These are phyloP conservation scores for Zymoseptoria passerinii DNA, from an alignment of 2,329 filamentous ascomycete species.

Conservation along the genomic window DNA sequence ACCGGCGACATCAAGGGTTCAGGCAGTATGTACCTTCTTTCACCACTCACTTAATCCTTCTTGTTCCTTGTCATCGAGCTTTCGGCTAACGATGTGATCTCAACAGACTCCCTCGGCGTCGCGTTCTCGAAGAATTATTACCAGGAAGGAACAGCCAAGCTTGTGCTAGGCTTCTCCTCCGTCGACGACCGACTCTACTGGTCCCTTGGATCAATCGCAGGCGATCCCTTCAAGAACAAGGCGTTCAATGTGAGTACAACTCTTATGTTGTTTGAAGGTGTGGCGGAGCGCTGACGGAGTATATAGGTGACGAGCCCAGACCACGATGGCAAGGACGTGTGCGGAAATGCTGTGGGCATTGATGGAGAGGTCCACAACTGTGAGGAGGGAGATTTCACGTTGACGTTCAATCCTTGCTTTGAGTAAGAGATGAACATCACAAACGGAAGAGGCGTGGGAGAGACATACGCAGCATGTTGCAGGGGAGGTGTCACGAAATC, in stretches of 20 bases:
- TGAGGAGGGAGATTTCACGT: conserved; percentile 1
- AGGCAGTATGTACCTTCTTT: conserved; percentile 15
- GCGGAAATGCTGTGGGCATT: neutral
- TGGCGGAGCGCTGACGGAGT: neutral
- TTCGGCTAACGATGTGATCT: neutral
- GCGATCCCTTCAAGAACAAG: conserved; percentile 20
- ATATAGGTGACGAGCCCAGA: conserved; percentile 1
- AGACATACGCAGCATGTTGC: neutral
- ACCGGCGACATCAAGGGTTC: conserved; percentile 15
- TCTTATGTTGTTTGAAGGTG: neutral
- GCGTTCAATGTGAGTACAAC: conserved; percentile 13
- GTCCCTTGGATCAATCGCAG: conserved; percentile 21
- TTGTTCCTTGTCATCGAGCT: neutral
- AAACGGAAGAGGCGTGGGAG: neutral
- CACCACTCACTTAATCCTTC: neutral
- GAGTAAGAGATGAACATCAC: neutral
- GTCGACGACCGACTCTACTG: conserved; percentile 21
- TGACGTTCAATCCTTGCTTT: conserved; percentile 1
- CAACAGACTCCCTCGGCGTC: conserved; percentile 23
- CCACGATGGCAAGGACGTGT: neutral
- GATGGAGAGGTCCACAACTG: conserved; percentile 2
- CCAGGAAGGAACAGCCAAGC: conserved; percentile 16
- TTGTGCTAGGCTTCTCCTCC: conserved; percentile 22
- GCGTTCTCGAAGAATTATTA: conserved; percentile 22
- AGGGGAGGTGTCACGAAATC: neutral